Conservation (phyloP, 805 yeast species). For the Saccharomyces mikatae region DNA sequence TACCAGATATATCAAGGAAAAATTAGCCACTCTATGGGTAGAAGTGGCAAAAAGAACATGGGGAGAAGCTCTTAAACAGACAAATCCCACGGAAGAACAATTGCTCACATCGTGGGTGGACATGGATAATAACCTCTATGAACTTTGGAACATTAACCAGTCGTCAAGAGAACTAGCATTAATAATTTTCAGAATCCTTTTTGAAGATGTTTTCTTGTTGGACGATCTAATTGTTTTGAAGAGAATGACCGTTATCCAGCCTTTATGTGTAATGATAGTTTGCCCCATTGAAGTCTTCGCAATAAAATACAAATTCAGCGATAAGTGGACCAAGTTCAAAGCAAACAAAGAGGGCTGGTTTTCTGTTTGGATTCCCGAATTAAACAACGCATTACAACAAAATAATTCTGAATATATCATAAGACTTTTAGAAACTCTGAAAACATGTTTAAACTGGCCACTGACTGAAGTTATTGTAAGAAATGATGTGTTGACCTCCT, state of each 20-base stretch:
- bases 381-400: constrained; percentile 39
- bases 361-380: constrained; percentile 52
- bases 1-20: constrained; percentile 86
- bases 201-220: constrained; percentile 85
- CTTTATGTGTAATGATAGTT: constrained; percentile 76
- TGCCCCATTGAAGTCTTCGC: constrained; percentile 62
- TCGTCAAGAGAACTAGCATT: constrained; percentile 69
- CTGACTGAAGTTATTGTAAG: constrained; percentile 64
- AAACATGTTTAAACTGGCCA: constrained; percentile 88
- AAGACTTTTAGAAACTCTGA: constrained; percentile 70
- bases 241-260: constrained; percentile 66
- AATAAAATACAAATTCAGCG: constrained; percentile 50
- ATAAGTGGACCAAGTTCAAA: constrained; percentile 45
- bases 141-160: constrained; percentile 60
- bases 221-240: constrained; percentile 88
- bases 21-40: constrained; percentile 85
- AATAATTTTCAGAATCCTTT: constrained; percentile 72
- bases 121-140: constrained; percentile 73
- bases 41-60: constrained; percentile 83
- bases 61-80: constrained; percentile 59
- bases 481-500: constrained; percentile 55
- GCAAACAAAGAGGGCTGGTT: constrained; percentile 83
- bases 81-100: constrained; percentile 33
- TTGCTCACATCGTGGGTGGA: constrained; percentile 67
- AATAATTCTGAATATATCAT: constrained; percentile 46